Percentiles rank a stretch among this genome's conserved stretches.
phyloP scores from a whole-genome alignment of 108 stramenopile species.

The Nitzschia putrida region DNA sequence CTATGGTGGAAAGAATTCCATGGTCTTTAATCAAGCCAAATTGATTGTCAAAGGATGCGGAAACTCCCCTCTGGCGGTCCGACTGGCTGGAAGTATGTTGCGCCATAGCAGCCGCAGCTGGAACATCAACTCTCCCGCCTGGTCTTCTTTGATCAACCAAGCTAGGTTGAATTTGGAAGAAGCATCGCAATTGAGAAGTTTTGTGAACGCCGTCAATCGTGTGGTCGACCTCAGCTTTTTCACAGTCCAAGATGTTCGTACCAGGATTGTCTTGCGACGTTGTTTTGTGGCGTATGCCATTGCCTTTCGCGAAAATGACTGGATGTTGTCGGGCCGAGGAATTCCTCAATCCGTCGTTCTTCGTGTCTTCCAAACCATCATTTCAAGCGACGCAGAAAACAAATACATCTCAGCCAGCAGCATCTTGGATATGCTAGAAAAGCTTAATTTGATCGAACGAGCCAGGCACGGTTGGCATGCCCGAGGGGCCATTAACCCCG shows the following conservation, averaged over 20 bases:
- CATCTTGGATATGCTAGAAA: conserved; percentile 68
- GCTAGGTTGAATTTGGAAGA: conserved; percentile 80
- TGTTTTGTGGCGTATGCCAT: conserved; percentile 86
- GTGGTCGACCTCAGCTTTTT: conserved; percentile 80
- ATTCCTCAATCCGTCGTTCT: conserved; percentile 78
- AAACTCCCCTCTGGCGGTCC: conserved; percentile 81
- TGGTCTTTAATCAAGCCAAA: conserved; percentile 82
- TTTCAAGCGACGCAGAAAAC: conserved; percentile 47
- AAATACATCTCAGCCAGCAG: conserved; percentile 31
- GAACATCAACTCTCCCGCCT: conserved; percentile 79
- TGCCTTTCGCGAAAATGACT: conserved; percentile 83
- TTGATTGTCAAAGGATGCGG: conserved; percentile 87
- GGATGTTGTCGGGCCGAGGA: conserved; percentile 73
- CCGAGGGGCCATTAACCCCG: conserved; percentile 14
- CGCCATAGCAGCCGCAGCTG: conserved; percentile 79
- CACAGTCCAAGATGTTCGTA: conserved; percentile 57
- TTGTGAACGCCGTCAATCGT: conserved; percentile 77
- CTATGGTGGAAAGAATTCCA: conserved; percentile 79
- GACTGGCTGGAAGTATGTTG: conserved; percentile 84
- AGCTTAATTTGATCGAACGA: conserved; percentile 77
- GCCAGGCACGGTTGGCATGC: conserved; percentile 64
- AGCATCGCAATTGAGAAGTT: conserved; percentile 81
- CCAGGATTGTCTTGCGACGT: conserved; percentile 61
- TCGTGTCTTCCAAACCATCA: conserved; percentile 66
- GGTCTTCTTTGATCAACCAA: conserved; percentile 74